phyloP scores from a whole-genome alignment of 1,284 basidiomycete species.

The Calocybe gambosa region DNA sequence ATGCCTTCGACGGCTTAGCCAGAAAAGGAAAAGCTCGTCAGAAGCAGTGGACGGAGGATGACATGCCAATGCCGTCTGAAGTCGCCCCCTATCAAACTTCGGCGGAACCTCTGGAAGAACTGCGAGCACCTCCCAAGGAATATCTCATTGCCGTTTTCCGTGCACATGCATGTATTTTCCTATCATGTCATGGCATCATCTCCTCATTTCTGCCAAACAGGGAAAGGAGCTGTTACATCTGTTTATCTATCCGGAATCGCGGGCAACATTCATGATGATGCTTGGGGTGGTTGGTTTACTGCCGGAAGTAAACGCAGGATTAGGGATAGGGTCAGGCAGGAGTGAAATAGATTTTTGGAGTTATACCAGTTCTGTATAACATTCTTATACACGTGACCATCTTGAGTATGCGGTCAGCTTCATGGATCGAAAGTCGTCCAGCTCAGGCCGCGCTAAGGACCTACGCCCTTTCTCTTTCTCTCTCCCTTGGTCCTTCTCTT shows the following conservation, averaged over 20 bases:
- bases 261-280: constrained; percentile 52
- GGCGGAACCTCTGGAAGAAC: not conserved
- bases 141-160: constrained; percentile 46
- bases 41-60: constrained; percentile 42
- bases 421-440: constrained; percentile 35
- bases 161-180: constrained; percentile 46
- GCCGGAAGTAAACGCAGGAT: constrained; percentile 29
- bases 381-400: not conserved
- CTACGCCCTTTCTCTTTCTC: constrained; percentile 57
- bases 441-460: constrained; percentile 58
- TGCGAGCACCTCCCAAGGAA: constrained; percentile 30
- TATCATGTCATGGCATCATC: not conserved
- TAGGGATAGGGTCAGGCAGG: constrained; percentile 25
- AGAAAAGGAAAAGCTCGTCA: constrained; percentile 26
- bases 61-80: constrained; percentile 28
- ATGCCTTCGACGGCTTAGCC: constrained; percentile 8
- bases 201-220: constrained; percentile 28
- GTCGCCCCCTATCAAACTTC: constrained; percentile 13
- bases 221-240: constrained; percentile 45
- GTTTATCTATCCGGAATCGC: constrained; percentile 69
- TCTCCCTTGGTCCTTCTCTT: constrained; percentile 60
- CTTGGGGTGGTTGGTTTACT: constrained; percentile 41
- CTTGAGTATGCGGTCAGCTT: constrained; percentile 6
- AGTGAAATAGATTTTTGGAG: constrained; percentile 50
- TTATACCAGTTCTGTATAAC: constrained; percentile 23